Conservation (phyloP, 1,139 yeast species). For the Geotrichum cucujoidarum region DNA sequence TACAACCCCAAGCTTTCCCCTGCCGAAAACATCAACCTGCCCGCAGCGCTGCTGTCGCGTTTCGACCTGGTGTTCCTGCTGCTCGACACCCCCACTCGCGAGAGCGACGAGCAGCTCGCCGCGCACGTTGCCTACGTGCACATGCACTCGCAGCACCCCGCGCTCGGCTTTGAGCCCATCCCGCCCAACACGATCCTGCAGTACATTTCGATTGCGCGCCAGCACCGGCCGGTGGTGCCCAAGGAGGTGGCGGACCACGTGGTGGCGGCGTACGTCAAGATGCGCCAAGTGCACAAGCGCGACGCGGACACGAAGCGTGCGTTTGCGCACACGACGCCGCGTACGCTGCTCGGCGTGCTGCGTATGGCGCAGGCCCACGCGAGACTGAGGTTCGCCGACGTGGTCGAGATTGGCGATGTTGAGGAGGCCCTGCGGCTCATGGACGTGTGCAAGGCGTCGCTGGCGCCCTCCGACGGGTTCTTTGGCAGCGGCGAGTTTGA, state of each 20-base stretch:
- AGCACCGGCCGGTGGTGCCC: constrained; percentile 83
- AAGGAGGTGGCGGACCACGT: constrained; percentile 82
- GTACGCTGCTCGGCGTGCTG: constrained; percentile 85
- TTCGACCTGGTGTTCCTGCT: constrained; percentile 86
- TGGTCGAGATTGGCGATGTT: constrained; percentile 73
- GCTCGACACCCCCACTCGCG: constrained; percentile 78
- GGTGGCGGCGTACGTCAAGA: constrained; percentile 77
- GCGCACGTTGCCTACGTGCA: constrained; percentile 94
- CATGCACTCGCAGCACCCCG: constrained; percentile 86
- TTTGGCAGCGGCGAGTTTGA: constrained; percentile 37
- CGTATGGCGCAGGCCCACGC: constrained; percentile 95
- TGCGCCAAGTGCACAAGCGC: constrained; percentile 84
- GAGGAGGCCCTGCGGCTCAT: constrained; percentile 90
- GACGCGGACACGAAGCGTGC: constrained; percentile 75
- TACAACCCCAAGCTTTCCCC: constrained; percentile 90
- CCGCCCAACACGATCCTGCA: constrained; percentile 80
- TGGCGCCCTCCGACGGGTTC: constrained; percentile 48
- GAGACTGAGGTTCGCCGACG: constrained; percentile 71
- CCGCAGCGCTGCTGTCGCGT: constrained; percentile 94
- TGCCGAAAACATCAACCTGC: constrained; percentile 89
- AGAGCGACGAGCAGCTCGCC: constrained; percentile 80
- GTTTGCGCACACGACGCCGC: constrained; percentile 89
- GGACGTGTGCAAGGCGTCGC: constrained; percentile 79
- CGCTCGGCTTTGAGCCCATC: constrained; percentile 66
- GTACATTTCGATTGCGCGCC: constrained; percentile 80